Percentiles rank a stretch among this genome's conserved stretches.
These are phyloP conservation scores for Copromyces sp. DNA, from an alignment of 495 filamentous ascomycete species.

Conservation along the genomic window DNA sequence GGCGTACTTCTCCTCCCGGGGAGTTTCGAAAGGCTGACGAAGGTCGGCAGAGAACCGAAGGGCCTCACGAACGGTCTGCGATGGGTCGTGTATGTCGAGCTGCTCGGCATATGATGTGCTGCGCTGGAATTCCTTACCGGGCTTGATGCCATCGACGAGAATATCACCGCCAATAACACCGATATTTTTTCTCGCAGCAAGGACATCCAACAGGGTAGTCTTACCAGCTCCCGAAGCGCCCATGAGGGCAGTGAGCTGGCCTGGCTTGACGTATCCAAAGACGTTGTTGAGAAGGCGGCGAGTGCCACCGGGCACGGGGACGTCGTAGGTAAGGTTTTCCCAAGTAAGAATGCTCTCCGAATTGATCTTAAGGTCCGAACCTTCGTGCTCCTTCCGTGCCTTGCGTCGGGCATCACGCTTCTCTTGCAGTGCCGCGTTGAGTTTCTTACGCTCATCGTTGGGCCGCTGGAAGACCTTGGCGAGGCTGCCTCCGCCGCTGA, in stretches of 20 bases:
- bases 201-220: slow-evolving; percentile 70
- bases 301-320: slow-evolving; percentile 58
- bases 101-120: slow-evolving; percentile 78
- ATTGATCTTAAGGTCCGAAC: slow-evolving; percentile 50
- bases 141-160: slow-evolving; percentile 59
- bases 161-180: slow-evolving; percentile 68
- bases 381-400: slow-evolving; percentile 34
- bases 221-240: slow-evolving; percentile 82
- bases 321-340: slow-evolving; percentile 70
- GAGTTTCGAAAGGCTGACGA: slow-evolving; percentile 61
- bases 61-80: slow-evolving; percentile 74
- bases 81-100: slow-evolving; percentile 67
- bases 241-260: slow-evolving; percentile 73
- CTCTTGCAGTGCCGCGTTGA: slow-evolving; percentile 53
- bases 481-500: slow-evolving; percentile 66
- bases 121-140: slow-evolving; percentile 63
- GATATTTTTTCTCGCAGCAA: slow-evolving; percentile 67
- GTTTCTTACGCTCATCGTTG: slow-evolving; percentile 54
- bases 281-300: slow-evolving; percentile 60
- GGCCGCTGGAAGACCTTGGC: slow-evolving; percentile 65
- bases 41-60: slow-evolving; percentile 75
- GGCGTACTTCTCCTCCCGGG: slow-evolving; percentile 62
- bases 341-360: slow-evolving; percentile 68
- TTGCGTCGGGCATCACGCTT: slow-evolving; percentile 49
- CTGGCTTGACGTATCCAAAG: slow-evolving; percentile 70